Percentiles rank a stretch among this genome's conserved stretches.
Conservation (phyloP, 1,284 basidiomycete genomes). For the Microbotryum silenes-acaulis region DNA sequence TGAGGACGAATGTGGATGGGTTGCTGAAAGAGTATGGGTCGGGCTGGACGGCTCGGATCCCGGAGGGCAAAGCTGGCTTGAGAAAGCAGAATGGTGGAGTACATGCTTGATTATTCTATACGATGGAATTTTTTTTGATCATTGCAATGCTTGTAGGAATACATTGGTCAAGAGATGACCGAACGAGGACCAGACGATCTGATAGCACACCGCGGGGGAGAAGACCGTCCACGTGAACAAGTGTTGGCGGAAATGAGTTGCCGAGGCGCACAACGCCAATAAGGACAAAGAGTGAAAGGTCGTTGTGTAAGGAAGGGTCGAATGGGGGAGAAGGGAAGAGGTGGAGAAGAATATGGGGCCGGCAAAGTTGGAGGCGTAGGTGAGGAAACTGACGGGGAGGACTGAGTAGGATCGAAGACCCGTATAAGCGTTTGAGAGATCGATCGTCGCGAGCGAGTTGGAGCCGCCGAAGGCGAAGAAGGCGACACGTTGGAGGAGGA, state of each 20-base stretch:
- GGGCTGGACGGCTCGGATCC: conserved; percentile 23
- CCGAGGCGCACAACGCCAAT: conserved; percentile 11
- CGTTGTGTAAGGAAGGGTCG: neutral
- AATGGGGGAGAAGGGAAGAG: neutral
- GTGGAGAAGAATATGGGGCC: conserved; percentile 20
- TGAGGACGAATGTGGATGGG: conserved; percentile 38
- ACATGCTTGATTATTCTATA: neutral
- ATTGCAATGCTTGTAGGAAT: neutral
- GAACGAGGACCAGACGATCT: conserved; percentile 17
- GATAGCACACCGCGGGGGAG: conserved; percentile 27
- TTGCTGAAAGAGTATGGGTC: conserved; percentile 51
- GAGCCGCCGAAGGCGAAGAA: conserved; percentile 33
- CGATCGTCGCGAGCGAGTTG: conserved; percentile 33
- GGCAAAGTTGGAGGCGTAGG: conserved; percentile 33
- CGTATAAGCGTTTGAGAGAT: conserved; percentile 32
- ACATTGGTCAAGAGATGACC: conserved; percentile 17
- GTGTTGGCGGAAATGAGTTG: conserved; percentile 25
- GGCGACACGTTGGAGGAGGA: conserved; percentile 9
- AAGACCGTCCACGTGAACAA: conserved; percentile 32
- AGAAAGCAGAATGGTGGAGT: neutral
- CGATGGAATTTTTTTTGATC: neutral
- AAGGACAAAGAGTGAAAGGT: conserved; percentile 17
- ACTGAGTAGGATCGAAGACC: conserved; percentile 24
- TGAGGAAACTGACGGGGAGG: conserved; percentile 25
- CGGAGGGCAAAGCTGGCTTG: conserved; percentile 24